These are phyloP conservation scores for Boletus huronensis DNA, from an alignment of 768 basidiomycete genomes.

Conservation along the genomic window DNA sequence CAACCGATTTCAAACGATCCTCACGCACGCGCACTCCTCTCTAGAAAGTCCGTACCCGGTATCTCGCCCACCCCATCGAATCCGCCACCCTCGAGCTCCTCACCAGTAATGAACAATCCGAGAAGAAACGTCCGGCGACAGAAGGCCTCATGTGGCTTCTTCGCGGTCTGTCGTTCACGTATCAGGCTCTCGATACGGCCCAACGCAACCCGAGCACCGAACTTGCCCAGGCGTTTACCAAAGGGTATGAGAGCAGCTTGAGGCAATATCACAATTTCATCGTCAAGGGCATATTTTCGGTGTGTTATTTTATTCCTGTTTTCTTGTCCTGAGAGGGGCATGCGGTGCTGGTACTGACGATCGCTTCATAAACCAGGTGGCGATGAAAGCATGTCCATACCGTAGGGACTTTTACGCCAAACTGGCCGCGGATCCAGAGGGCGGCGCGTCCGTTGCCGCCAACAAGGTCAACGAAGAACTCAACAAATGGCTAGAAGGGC, in stretches of 20 bases:
- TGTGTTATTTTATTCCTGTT: slow-evolving; percentile 34
- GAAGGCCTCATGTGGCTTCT: slow-evolving; percentile 94
- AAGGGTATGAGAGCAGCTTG: slow-evolving; percentile 78
- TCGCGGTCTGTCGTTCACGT: slow-evolving; percentile 88
- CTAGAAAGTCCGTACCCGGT: slow-evolving; percentile 88
- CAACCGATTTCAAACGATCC: neutral
- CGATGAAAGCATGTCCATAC: slow-evolving; percentile 58
- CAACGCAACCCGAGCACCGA: slow-evolving; percentile 56
- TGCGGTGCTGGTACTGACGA: neutral
- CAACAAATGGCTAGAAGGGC: slow-evolving; percentile 54
- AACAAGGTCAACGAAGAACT: slow-evolving; percentile 56
- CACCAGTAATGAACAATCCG: slow-evolving; percentile 76
- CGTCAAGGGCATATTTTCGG: slow-evolving; percentile 55
- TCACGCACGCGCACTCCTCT: neutral
- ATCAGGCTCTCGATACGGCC: slow-evolving; percentile 67
- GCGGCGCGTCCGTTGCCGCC: slow-evolving; percentile 38
- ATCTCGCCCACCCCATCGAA: slow-evolving; percentile 57
- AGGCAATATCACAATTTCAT: slow-evolving; percentile 83
- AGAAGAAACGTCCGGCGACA: slow-evolving; percentile 86
- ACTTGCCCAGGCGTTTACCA: slow-evolving; percentile 69
- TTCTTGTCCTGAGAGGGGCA: neutral
- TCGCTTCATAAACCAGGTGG: slow-evolving; percentile 33
- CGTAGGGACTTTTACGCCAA: slow-evolving; percentile 60
- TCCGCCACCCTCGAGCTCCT: slow-evolving; percentile 83
- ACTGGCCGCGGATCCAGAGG: slow-evolving; percentile 58